These are phyloP conservation scores for Ammopiptanthus mongolicus DNA, from an alignment of 306 rosid genomes.

Conservation along the genomic window DNA sequence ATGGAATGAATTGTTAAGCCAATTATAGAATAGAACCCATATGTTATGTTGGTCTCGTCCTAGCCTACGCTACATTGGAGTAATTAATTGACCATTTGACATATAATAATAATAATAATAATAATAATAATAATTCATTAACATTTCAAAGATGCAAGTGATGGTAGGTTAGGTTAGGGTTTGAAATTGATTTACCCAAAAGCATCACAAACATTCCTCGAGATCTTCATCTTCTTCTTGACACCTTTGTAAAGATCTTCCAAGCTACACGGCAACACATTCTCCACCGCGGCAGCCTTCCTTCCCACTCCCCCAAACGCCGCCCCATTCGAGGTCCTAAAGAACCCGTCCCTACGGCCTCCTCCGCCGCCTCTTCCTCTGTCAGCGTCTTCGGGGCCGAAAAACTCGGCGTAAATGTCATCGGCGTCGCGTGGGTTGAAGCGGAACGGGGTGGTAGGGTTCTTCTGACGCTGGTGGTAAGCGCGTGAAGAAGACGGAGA, in stretches of 20 bases:
- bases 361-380: slow-evolving; percentile 29
- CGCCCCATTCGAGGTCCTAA: slow-evolving; percentile 42
- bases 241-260: slow-evolving; percentile 82
- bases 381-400: slow-evolving; percentile 42
- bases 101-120: background rate
- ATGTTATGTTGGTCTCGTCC: too few species aligned
- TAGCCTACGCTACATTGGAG: background rate
- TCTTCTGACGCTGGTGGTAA: slow-evolving; percentile 34
- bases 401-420: slow-evolving; percentile 73
- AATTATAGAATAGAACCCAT: too few species aligned
- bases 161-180: slow-evolving; percentile 17
- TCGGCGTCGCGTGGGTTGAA: slow-evolving; percentile 68
- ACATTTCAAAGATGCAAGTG: background rate
- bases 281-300: slow-evolving; percentile 75
- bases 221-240: slow-evolving; percentile 86
- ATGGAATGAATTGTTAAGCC: too few species aligned
- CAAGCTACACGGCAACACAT: slow-evolving; percentile 58
- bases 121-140: background rate
- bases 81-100: background rate
- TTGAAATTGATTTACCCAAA: slow-evolving; percentile 50
- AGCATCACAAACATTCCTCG: slow-evolving; percentile 55
- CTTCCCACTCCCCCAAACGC: slow-evolving; percentile 24
- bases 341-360: slow-evolving; percentile 46
- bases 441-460: slow-evolving; percentile 32
- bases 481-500: slow-evolving; percentile 26